These are phyloP conservation scores for Aspergillus amoenus DNA, from an alignment of 2,329 filamentous ascomycete genomes.

Conservation along the genomic window DNA sequence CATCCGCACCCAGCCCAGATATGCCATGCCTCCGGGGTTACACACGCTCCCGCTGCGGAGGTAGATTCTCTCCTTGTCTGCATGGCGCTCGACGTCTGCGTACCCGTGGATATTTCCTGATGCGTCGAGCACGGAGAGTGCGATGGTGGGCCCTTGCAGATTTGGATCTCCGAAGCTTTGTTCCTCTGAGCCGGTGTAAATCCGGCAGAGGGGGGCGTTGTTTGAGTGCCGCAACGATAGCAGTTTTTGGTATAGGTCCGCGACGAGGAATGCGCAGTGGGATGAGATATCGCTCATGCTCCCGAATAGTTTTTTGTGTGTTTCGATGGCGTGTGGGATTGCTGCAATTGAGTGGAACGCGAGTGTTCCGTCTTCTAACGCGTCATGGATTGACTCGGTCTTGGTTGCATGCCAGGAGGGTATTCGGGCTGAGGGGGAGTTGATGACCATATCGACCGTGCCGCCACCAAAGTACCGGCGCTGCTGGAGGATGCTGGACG, in stretches of 20 bases:
- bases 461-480: constrained; percentile 18
- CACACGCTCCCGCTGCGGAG: constrained; percentile 18
- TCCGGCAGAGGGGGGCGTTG: constrained; percentile 7
- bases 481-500: constrained; percentile 3
- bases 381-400: constrained; percentile 5
- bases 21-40: constrained; percentile 17
- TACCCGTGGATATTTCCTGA: constrained; percentile 8
- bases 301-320: constrained; percentile 5
- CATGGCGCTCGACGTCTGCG: constrained; percentile 10
- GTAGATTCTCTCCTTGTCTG: constrained; percentile 14
- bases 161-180: constrained; percentile 7
- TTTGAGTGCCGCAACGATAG: constrained; percentile 11
- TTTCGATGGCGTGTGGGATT: constrained; percentile 10
- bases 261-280: constrained; percentile 9
- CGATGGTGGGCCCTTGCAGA: constrained; percentile 13
- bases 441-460: constrained; percentile 18
- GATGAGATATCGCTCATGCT: constrained; percentile 5
- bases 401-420: constrained; percentile 15
- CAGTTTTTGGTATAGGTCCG: background rate
- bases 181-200: constrained; percentile 5
- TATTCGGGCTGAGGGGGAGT: background rate
- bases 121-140: constrained; percentile 9
- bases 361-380: constrained; percentile 15
- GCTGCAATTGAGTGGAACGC: constrained; percentile 16
- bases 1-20: constrained; percentile 4